These are phyloP conservation scores for Penicillium pulvis DNA, from an alignment of 495 filamentous ascomycete species.

Conservation along the genomic window DNA sequence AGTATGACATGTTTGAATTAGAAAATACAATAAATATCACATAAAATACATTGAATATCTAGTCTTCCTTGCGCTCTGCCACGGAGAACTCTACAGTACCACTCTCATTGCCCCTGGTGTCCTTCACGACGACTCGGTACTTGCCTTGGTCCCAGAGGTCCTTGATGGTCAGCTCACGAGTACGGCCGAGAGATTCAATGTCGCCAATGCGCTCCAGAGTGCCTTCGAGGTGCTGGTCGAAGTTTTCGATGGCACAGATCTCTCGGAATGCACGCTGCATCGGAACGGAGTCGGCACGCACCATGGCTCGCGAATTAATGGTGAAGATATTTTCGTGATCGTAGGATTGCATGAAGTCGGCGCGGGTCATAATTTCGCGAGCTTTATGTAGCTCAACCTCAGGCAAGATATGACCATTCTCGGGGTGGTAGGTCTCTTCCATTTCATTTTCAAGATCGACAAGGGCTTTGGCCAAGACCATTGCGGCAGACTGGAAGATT, in stretches of 20 bases:
- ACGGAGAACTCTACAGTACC: constrained; percentile 49
- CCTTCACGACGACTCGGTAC: constrained; percentile 67
- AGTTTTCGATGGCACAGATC: constrained; percentile 71
- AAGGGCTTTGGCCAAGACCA: constrained; percentile 88
- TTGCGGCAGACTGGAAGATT: constrained; percentile 70
- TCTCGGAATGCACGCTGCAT: constrained; percentile 92
- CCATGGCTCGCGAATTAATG: constrained; percentile 83
- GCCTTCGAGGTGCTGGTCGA: constrained; percentile 77
- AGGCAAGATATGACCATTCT: constrained; percentile 76
- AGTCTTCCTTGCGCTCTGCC: constrained; percentile 34
- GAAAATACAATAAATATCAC: neutral
- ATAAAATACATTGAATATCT: constrained; percentile 14
- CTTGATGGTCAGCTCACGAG: constrained; percentile 89
- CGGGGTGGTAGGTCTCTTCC: constrained; percentile 60
- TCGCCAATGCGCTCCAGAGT: constrained; percentile 82
- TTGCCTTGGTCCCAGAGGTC: constrained; percentile 74
- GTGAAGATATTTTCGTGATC: constrained; percentile 96
- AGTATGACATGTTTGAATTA: constrained; percentile 4
- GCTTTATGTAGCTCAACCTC: constrained; percentile 81
- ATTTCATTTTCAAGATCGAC: constrained; percentile 77
- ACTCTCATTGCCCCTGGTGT: constrained; percentile 52
- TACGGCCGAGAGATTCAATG: constrained; percentile 92
- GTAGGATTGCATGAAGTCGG: constrained; percentile 90
- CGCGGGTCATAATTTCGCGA: constrained; percentile 89
- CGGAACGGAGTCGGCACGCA: constrained; percentile 90